Evolutionary conservation across 352 stramenopile species (phyloP).

Genomic region (Phytophthora meadii): DNA sequence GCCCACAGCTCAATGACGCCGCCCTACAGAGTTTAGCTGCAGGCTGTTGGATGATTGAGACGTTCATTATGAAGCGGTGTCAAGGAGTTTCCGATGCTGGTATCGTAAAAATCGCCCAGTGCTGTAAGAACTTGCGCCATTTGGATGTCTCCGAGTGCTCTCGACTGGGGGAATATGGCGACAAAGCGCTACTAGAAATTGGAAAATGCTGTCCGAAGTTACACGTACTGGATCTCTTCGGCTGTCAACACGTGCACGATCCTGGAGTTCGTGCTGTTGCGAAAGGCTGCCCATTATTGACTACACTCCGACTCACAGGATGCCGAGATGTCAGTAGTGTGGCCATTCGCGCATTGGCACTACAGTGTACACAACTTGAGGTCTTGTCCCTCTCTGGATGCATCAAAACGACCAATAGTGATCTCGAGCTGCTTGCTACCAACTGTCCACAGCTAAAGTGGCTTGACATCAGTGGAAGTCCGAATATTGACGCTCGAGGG

Average conservation of each 20-base stretch:
- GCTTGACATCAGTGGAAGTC: constrained; percentile 87
- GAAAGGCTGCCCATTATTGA: constrained; percentile 82
- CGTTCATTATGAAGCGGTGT: constrained; percentile 87
- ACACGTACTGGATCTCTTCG: constrained; percentile 83
- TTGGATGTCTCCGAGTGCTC: constrained; percentile 90
- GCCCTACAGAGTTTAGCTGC: constrained; percentile 87
- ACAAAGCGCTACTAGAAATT: constrained; percentile 92
- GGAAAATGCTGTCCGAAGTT: constrained; percentile 83
- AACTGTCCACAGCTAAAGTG: constrained; percentile 64
- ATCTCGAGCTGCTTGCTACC: constrained; percentile 62
- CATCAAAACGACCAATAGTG: constrained; percentile 78
- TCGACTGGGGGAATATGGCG: constrained; percentile 91
- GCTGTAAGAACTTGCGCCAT: constrained; percentile 79
- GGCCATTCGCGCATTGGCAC: constrained; percentile 76
- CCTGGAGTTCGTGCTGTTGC: constrained; percentile 82
- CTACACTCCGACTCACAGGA: constrained; percentile 87
- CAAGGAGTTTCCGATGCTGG: constrained; percentile 80
- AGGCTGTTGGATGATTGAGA: constrained; percentile 87
- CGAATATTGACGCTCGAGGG: constrained; percentile 64
- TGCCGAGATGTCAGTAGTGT: constrained; percentile 85
- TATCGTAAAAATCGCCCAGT: constrained; percentile 89
- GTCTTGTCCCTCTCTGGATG: constrained; percentile 88
- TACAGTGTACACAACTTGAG: constrained; percentile 69
- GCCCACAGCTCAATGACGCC: constrained; percentile 83
- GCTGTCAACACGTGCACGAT: constrained; percentile 90